Base-by-base conservation (phyloP, 2,329 filamentous ascomycete species). In the Periconia macrospinosa region DNA sequence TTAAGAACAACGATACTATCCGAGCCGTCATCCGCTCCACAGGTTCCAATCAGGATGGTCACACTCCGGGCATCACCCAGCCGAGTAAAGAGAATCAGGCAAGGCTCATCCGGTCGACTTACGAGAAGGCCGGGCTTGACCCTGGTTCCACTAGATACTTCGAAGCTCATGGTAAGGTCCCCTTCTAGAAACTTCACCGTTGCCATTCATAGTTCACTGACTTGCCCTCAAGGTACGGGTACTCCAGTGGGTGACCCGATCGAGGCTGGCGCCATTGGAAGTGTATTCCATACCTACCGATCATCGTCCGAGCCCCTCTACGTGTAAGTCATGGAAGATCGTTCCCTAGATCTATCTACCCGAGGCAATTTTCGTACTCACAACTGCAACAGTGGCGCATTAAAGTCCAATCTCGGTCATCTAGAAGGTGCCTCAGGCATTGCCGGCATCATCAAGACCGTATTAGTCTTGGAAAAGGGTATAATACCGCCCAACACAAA, bases 141-240 rank as follows among this genome's bases (percentile, higher is more conserved):
- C 55, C 62, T 3, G 49, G 55, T n/a, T 27, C 50, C 3, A 62
- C 66, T 72, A 20, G 56, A 13, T 65, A 60, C n/a, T 58, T 65
- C 17, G 62, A 67, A 44, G 55, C 59, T 3, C 61, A 62, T 30
- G 61, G 60, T 2, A 52, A 30, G 8, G 49, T 33, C 30, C n/a
- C n/a, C n/a, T n/a, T n/a, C n/a, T n/a, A n/a, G n/a, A n/a, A n/a
- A n/a, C n/a, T n/a, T n/a, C n/a, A n/a, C 19, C n/a, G 15, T 18
- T 18, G 30, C 19, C 9, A 6, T 8, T 30, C 37, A 10, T 3
- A 10, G 3, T 20, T 19, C n/a, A 14, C 18, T 23, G 46, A 44
- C 40, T 10, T 85, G 23, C 23, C 8, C 13, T n/a, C 14, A 5
- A 59, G 83, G 83, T 9, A 86, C 83, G 0, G 83, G 83, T 2